Evolutionary conservation across 2,329 filamentous ascomycete species (phyloP).

Genomic region (Monosporascus sp.): DNA sequence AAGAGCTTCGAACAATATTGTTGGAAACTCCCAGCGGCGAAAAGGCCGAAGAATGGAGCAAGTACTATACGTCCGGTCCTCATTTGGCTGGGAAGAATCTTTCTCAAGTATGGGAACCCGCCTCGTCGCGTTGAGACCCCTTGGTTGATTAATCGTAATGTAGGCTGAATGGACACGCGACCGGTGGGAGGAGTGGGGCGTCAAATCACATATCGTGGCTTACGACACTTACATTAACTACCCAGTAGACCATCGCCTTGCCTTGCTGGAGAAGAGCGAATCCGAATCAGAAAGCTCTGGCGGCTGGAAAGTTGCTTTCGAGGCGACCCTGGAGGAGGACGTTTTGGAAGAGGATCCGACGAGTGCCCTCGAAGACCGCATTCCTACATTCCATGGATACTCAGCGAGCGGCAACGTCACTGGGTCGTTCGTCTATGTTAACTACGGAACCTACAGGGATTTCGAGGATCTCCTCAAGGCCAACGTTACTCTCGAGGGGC

Average conservation of each 20-base stretch:
- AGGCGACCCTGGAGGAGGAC: constrained; percentile 80
- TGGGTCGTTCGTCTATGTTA: constrained; percentile 79
- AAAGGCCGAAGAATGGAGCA: constrained; percentile 64
- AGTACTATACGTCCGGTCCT: constrained; percentile 70
- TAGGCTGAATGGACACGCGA: constrained; percentile 70
- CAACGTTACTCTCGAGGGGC: constrained; percentile 71
- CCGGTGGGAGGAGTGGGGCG: constrained; percentile 66
- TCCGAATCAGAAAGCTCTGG: constrained; percentile 28
- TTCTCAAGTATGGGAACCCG: constrained; percentile 50
- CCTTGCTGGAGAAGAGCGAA: constrained; percentile 51
- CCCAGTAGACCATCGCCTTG: constrained; percentile 64
- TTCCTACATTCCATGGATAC: constrained; percentile 93
- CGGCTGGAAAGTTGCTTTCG: constrained; percentile 61
- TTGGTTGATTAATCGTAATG: too few species aligned
- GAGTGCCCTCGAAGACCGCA: constrained; percentile 61
- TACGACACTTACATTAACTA: constrained; percentile 80
- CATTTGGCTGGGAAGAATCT: constrained; percentile 75
- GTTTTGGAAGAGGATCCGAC: constrained; percentile 79
- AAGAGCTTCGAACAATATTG: constrained; percentile 51
- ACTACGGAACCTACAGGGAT: constrained; percentile 83
- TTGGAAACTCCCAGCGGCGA: constrained; percentile 53
- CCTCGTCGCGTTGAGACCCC: too few species aligned
- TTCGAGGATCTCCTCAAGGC: constrained; percentile 75
- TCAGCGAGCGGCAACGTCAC: constrained; percentile 91
- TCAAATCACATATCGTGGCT: constrained; percentile 57